These are phyloP conservation scores for Trichophaea hybrida DNA, from an alignment of 2,329 filamentous ascomycete species.

Conservation along the genomic window DNA sequence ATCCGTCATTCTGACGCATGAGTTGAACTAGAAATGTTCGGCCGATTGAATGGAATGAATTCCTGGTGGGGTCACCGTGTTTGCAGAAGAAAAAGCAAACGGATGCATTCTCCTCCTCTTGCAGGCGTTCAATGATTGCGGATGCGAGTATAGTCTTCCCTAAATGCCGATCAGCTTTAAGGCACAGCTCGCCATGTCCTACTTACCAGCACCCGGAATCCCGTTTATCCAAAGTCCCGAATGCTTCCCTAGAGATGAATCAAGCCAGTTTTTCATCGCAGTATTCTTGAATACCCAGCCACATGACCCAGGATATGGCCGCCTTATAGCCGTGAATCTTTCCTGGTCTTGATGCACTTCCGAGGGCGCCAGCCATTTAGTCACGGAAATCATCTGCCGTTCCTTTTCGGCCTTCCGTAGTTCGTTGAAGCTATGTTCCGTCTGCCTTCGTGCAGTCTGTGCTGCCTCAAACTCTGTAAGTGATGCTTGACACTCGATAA, in stretches of 20 bases:
- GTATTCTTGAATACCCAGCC: conserved; percentile 29
- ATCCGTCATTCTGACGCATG: conserved; percentile 25
- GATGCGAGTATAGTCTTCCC: conserved; percentile 36
- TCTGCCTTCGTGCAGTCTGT: conserved; percentile 19
- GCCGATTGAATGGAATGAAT: conserved; percentile 28
- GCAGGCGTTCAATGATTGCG: conserved; percentile 30
- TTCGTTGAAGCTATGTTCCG: conserved; percentile 18
- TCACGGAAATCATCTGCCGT: conserved; percentile 14
- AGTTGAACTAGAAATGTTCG: conserved; percentile 31
- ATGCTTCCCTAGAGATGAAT: conserved; percentile 14
- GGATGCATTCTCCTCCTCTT: conserved; percentile 17
- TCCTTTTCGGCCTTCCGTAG: conserved; percentile 18
- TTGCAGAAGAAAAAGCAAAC: conserved; percentile 35
- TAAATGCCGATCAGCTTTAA: conserved; percentile 15
- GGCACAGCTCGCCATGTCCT: background rate
- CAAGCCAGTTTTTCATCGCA: conserved; percentile 25
- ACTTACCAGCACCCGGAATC: conserved; percentile 32
- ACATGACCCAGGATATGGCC: conserved; percentile 25
- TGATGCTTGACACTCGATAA: conserved; percentile 29
- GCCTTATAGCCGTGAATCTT: conserved; percentile 11
- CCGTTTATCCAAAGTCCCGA: conserved; percentile 33
- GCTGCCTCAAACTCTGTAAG: conserved; percentile 27
- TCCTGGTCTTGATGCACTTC: conserved; percentile 25
- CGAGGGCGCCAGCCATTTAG: conserved; percentile 23
- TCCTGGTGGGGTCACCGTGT: conserved; percentile 27